Conservation (phyloP, 2,329 filamentous ascomycete genomes). For the Sordariomycetes sp. region DNA sequence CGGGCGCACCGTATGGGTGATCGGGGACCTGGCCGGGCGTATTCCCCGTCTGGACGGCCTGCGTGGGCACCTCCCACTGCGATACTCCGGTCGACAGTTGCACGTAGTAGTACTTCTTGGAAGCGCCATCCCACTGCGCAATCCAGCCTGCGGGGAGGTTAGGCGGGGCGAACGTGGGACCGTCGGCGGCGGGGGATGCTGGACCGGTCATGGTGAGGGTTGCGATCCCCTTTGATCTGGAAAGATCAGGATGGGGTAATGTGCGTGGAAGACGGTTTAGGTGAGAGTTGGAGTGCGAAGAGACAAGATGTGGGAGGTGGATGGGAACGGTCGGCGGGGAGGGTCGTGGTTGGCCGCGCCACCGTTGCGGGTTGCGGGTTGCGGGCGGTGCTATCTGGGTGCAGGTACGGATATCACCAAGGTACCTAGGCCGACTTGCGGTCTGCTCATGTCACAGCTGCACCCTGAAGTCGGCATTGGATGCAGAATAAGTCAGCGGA, state of each 20-base stretch:
- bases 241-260: neutral
- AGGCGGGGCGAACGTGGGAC: conserved; percentile 51
- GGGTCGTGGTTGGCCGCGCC: neutral
- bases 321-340: neutral
- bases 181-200: conserved; percentile 47
- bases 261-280: neutral
- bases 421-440: no score
- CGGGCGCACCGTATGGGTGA: conserved; percentile 53
- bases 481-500: no score
- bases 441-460: no score
- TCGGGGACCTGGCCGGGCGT: conserved; percentile 46
- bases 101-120: conserved; percentile 62
- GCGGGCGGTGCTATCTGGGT: no score
- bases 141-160: conserved; percentile 58
- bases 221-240: no score
- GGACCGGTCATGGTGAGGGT: conserved; percentile 42
- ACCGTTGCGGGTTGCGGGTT: no score
- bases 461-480: no score
- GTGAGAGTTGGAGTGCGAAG: neutral
- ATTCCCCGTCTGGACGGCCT: conserved; percentile 51
- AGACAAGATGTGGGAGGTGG: neutral
- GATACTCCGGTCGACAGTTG: conserved; percentile 63
- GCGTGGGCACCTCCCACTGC: conserved; percentile 65
- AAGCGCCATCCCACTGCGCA: conserved; percentile 57
- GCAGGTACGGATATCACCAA: no score